Evolutionary conservation across 306 rosid genomes (phyloP), one percentile per base, ranked within the genome.

Genomic region (Cotoneaster glaucophyllus): DNA sequence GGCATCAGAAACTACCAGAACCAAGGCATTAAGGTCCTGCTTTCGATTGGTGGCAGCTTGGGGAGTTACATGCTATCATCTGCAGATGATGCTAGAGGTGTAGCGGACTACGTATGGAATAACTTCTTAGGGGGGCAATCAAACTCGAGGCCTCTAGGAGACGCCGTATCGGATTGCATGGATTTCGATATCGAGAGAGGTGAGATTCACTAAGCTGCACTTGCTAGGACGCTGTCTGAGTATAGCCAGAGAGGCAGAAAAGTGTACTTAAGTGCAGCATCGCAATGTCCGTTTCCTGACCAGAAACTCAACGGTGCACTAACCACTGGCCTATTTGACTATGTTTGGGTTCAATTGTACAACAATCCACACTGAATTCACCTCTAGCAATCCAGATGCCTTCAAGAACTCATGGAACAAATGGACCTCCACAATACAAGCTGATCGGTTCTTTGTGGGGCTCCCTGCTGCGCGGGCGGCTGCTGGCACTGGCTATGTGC

Each of bases 81-180:
- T 2, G 26, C 62, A 1, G 77, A 15, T 0, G 83, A 82, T 9
- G 83, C 86, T 0, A 25, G 37, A 6, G 5, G 22, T 2, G 74
- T 83, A 5, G 85, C 87, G 4, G 69, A 83, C 26, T 80, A 83
- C 64, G 61, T 80, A 31, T 83, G 84, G 87, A 75, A 78, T 48
- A 86, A 86, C 76, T 83, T 78, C 72, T 63, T 86, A 3, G 77
- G 83, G 0, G 89, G 89, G 11, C 64, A 69, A 21, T 83, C 89
- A 2, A 50, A 39, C 19, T 78, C 72, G 1, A 65, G 85, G 11
- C 88, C 88, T 0, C 69, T 85, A 9, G 85, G 88, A 32, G 50
- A 31, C 26, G 84, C 83, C 0, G 54, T 80, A 13, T 19, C 81
- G 68, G 84, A 82, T 31, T 82, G 85, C 1, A 32, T 85, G 21